Base-by-base conservation (phyloP, 2,329 filamentous ascomycete genomes). In the Fusarium avenaceum region DNA sequence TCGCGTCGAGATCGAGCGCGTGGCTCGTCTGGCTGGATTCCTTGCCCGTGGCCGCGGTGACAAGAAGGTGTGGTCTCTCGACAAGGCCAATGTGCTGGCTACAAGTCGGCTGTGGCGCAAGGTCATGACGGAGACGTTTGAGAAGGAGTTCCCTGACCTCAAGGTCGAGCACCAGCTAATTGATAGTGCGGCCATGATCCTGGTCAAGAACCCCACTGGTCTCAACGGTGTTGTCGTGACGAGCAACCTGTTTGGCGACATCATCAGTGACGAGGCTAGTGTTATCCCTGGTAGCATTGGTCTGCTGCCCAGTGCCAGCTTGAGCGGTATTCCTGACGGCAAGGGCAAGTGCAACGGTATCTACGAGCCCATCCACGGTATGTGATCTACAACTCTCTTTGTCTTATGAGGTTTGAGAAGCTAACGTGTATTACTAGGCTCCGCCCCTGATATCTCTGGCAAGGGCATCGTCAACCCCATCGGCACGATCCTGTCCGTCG, bases 361-460 rank as follows among this genome's bases (percentile, higher is more conserved):
- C 76, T 99, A 97, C 79, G 95, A 98, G 86, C 95, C 95, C 26
- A 98, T 99, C 74, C 95, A 99, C 80, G 94, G 93, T 93, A 84
- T 63, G 82, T 76, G 2, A 19, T 42, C 11, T 38, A 17, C 9
- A 47, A 20, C 28, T 7, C 42, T 17, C 22, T 24, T 35, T 17
- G 6, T 33, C 11, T 14, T 43, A 10, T 6, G 11, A 26, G 1
- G 20, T 22, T 11, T 17, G 15, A 9, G n/a, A 47, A 13, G n/a
- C 54, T 70, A 50, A 63, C 20, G 26, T 24, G 13, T 35, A 7
- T 33, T 15, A 30, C 9, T 15, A 74, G 70, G 72, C 4, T 69
- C 64, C 44, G 71, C 72, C n/a, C 70, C 71, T 22, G 71, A 98
- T 76, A 98, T 98, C 75, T 93, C 92, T 3, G 94, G 95, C 71